phyloP scores from a whole-genome alignment of 2,329 filamentous ascomycete species.

The Calonectria pauciramosa region DNA sequence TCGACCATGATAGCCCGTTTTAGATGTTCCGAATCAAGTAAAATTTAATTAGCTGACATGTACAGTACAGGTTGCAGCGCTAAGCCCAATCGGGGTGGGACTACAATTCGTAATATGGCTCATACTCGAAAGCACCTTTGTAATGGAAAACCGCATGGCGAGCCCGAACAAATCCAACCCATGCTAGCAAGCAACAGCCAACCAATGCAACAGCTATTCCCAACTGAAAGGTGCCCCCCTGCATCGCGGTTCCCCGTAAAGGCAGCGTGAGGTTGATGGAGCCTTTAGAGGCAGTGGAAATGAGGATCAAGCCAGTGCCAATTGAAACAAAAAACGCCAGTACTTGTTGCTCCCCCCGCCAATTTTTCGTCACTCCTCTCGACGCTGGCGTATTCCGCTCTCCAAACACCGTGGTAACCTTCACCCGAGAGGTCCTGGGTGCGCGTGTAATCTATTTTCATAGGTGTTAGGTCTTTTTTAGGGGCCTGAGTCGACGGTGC shows the following conservation, averaged over 20 bases:
- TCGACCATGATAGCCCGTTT: neutral
- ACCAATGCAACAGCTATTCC: neutral
- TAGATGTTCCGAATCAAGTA: neutral
- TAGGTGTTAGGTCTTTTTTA: neutral
- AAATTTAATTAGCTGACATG: neutral
- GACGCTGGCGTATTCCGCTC: neutral
- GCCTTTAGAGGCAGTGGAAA: neutral
- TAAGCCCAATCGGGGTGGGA: neutral
- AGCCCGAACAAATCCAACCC: neutral
- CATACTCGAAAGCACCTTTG: neutral
- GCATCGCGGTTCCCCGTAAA: neutral
- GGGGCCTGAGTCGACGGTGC: neutral
- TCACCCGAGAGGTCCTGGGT: neutral
- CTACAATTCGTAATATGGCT: neutral
- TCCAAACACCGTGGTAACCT: neutral
- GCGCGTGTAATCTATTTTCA: neutral
- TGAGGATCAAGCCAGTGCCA: neutral
- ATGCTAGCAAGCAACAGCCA: neutral
- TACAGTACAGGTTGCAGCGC: neutral
- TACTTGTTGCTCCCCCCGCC: neutral
- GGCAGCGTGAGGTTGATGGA: neutral
- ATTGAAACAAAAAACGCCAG: neutral
- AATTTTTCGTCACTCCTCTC: neutral
- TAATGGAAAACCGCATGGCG: neutral
- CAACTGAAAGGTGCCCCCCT: neutral